phyloP scores from a whole-genome alignment of 768 basidiomycete species.

The Rhodosporidiobolus odoratus region DNA sequence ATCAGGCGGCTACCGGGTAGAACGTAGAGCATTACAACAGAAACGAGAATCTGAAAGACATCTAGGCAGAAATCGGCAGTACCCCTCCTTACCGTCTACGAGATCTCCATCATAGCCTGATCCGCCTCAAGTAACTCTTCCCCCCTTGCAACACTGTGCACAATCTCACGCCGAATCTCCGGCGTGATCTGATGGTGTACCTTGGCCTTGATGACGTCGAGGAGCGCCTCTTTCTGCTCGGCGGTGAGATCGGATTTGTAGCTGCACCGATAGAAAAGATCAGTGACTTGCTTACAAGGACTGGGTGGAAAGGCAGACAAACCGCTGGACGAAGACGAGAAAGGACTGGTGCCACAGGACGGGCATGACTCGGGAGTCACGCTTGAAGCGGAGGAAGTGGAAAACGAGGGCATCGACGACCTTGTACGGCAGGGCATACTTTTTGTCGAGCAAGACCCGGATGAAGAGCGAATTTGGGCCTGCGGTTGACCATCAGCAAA shows the following conservation, averaged over 20 bases:
- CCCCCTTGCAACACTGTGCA: slow-evolving; percentile 78
- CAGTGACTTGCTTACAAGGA: background rate
- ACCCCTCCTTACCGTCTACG: slow-evolving; percentile 10
- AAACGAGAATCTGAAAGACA: too few species aligned
- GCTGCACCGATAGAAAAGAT: slow-evolving; percentile 49
- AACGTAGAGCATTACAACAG: too few species aligned
- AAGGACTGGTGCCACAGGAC: slow-evolving; percentile 98
- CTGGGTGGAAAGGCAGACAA: slow-evolving; percentile 34
- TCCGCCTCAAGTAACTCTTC: slow-evolving; percentile 64
- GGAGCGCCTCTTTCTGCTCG: slow-evolving; percentile 94
- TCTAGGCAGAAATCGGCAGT: background rate
- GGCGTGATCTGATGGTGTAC: slow-evolving; percentile 80
- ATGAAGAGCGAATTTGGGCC: slow-evolving; percentile 96
- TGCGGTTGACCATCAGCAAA: slow-evolving; percentile 20
- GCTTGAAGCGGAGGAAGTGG: slow-evolving; percentile 93
- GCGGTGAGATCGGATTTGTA: slow-evolving; percentile 90
- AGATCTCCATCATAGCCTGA: slow-evolving; percentile 53
- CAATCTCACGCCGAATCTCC: slow-evolving; percentile 83
- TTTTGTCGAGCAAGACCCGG: slow-evolving; percentile 92
- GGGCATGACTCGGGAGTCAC: slow-evolving; percentile 75
- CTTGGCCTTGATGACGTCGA: slow-evolving; percentile 81
- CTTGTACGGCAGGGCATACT: slow-evolving; percentile 95
- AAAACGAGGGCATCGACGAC: slow-evolving; percentile 95
- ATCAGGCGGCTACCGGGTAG: too few species aligned
- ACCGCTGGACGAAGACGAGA: slow-evolving; percentile 90